These are phyloP conservation scores for Phaeosphaeriaceae sp. DNA, from an alignment of 2,329 filamentous ascomycete species.

Conservation along the genomic window DNA sequence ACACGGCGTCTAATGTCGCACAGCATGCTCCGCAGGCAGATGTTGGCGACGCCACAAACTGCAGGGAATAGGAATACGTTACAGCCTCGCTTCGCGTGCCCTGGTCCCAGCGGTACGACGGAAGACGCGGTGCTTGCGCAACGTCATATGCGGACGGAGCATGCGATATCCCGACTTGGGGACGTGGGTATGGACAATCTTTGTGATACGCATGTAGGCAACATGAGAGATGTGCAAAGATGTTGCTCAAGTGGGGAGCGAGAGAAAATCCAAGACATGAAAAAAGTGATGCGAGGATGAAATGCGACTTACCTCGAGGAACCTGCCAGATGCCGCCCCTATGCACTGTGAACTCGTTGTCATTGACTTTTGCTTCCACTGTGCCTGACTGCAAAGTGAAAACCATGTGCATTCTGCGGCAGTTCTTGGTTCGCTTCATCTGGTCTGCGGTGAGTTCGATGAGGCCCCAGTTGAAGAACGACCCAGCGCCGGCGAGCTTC, in stretches of 20 bases:
- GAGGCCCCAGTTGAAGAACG: constrained; percentile 88
- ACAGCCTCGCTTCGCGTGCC: constrained; percentile 22
- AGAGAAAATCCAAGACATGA: constrained; percentile 1
- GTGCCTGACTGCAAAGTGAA: constrained; percentile 89
- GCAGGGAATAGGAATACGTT: constrained; percentile 17
- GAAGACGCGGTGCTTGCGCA: constrained; percentile 17
- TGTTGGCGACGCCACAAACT: constrained; percentile 27
- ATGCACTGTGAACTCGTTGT: constrained; percentile 79
- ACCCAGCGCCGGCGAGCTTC: constrained; percentile 66
- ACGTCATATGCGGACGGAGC: constrained; percentile 12
- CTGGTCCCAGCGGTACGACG: constrained; percentile 25
- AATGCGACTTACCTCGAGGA: constrained; percentile 76
- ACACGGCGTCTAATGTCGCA: constrained; percentile 29
- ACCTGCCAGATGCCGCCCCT: constrained; percentile 94
- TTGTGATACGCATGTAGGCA: too few relatives aligned
- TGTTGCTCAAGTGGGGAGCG: not conserved
- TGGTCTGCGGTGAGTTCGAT: constrained; percentile 86
- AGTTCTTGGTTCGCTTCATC: constrained; percentile 89
- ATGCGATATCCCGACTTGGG: constrained; percentile 25
- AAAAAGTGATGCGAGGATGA: constrained; percentile 10
- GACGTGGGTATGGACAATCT: constrained; percentile 35
- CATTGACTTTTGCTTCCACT: constrained; percentile 79
- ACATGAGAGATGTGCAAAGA: not conserved
- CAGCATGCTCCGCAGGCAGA: constrained; percentile 26
- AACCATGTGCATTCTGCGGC: constrained; percentile 93